A percentile compares a stretch with the other conserved stretches of the same genome.
These are phyloP conservation scores for Filobasidium uniguttulatum DNA, from an alignment of 1,284 basidiomycete species.

Conservation along the genomic window DNA sequence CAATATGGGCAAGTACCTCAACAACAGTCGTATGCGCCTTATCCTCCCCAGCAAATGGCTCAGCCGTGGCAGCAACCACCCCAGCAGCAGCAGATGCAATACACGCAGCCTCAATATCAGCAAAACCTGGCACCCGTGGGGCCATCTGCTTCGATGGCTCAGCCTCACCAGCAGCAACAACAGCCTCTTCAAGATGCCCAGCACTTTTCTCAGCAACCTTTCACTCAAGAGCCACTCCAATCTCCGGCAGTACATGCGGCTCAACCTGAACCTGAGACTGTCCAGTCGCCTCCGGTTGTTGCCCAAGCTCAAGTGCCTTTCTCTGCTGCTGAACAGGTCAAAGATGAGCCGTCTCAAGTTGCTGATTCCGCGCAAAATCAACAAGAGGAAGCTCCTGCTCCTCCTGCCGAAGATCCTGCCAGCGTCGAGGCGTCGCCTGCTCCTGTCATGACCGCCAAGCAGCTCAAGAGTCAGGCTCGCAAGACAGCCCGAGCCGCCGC, in stretches of 20 bases:
- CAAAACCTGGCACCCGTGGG: slow-evolving; percentile 5
- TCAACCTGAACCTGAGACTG: slow-evolving; percentile 6
- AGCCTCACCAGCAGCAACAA: slow-evolving; percentile 3
- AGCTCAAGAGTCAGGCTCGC: slow-evolving; percentile 8
- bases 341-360: slow-evolving; percentile 4
- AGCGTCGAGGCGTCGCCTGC: too few relatives aligned
- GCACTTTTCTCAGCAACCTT: slow-evolving; percentile 5
- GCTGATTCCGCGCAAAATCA: slow-evolving; percentile 2
- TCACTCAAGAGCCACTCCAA: background rate
- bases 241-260: background rate
- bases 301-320: slow-evolving; percentile 14
- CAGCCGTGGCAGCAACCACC: slow-evolving; percentile 9
- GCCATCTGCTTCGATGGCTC: slow-evolving; percentile 3
- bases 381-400: slow-evolving; percentile 14
- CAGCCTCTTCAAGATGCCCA: too few relatives aligned
- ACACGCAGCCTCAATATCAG: slow-evolving; percentile 10
- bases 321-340: too few relatives aligned
- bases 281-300: slow-evolving; percentile 6
- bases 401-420: slow-evolving; percentile 23
- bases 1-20: background rate
- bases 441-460: slow-evolving; percentile 4
- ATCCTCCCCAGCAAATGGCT: background rate
- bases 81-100: slow-evolving; percentile 14
- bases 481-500: too few relatives aligned
- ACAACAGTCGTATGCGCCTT: slow-evolving; percentile 3